A percentile compares a stretch with the other conserved stretches of the same genome.
Evolutionary conservation across 805 yeast genomes (phyloP).

Genomic region (Clavispora phyllophila): DNA sequence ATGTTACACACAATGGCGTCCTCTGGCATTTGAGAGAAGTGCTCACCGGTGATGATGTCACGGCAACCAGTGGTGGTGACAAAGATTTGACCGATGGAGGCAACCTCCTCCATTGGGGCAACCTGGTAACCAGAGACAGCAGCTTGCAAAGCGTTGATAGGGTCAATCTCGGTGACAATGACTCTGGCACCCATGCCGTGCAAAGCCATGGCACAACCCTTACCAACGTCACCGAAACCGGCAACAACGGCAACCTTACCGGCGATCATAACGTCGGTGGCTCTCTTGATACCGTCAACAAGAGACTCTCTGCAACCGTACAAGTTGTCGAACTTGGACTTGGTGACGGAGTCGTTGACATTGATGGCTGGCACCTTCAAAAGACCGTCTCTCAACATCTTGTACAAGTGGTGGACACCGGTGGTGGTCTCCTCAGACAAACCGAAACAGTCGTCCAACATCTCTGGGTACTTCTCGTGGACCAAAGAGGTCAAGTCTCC

Average conservation of each 20-base stretch:
- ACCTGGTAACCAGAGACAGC: constrained; percentile 99
- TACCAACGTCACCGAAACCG: constrained; percentile 99
- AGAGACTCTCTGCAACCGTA: constrained; percentile 99
- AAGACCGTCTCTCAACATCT: constrained; percentile 80
- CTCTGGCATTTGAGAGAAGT: constrained; percentile 92
- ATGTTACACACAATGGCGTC: constrained; percentile 99
- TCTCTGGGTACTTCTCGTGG: constrained; percentile 97
- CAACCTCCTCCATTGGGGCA: constrained; percentile 90
- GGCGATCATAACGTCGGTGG: constrained; percentile 99
- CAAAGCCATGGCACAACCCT: constrained; percentile 99
- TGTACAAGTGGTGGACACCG: constrained; percentile 99
- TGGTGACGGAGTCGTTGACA: constrained; percentile 98
- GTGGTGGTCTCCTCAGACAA: constrained; percentile 99
- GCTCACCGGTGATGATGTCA: constrained; percentile 88
- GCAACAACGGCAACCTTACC: constrained; percentile 99
- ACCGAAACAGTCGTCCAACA: constrained; percentile 93
- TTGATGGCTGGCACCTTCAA: constrained; percentile 99
- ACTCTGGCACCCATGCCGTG: constrained; percentile 99
- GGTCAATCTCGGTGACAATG: constrained; percentile 94
- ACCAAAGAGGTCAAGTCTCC: constrained; percentile 97
- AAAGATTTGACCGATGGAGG: constrained; percentile 89
- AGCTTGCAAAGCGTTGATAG: constrained; percentile 98
- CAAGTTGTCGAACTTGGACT: constrained; percentile 98
- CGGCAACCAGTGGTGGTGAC: constrained; percentile 99
- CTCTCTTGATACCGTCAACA: constrained; percentile 98